Evolutionary conservation across 306 rosid species (phyloP).

Genomic region (Cicer judaicum): DNA sequence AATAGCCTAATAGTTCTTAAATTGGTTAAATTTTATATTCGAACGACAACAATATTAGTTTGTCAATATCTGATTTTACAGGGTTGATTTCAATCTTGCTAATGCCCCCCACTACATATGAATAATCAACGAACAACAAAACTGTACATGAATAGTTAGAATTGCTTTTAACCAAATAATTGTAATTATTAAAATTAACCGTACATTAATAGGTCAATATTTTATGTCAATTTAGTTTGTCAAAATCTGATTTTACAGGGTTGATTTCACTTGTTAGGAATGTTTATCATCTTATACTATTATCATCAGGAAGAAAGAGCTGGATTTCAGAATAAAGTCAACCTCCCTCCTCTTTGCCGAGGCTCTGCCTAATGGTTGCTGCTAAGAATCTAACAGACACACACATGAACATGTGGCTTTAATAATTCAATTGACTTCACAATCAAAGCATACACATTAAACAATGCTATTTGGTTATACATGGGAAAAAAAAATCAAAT

Average conservation of each 20-base stretch:
- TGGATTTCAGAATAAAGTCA: background rate
- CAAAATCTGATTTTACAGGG: background rate
- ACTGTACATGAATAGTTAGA: too few species aligned
- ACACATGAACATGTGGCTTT: conserved; percentile 14
- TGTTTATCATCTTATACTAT: background rate
- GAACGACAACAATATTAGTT: too few species aligned
- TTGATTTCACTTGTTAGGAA: background rate
- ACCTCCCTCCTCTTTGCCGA: background rate
- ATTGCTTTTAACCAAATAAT: too few species aligned
- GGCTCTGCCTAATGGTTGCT: background rate
- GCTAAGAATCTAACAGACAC: background rate
- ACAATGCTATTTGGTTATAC: conserved; percentile 50
- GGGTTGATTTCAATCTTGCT: too few species aligned
- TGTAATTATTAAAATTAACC: too few species aligned
- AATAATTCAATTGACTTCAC: conserved; percentile 39
- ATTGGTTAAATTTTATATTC: too few species aligned
- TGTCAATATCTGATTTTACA: too few species aligned
- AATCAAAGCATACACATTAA: conserved; percentile 46
- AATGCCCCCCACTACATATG: too few species aligned
- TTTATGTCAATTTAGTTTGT: too few species aligned
- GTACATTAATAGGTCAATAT: too few species aligned
- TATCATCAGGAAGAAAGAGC: background rate
- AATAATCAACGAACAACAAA: too few species aligned
- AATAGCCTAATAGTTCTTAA: too few species aligned
- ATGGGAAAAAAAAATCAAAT: conserved; percentile 43